Evolutionary conservation across 257 asterid genomes (phyloP), one percentile per base, ranked within the genome.

Genomic region (Haberlea rhodopensis): DNA sequence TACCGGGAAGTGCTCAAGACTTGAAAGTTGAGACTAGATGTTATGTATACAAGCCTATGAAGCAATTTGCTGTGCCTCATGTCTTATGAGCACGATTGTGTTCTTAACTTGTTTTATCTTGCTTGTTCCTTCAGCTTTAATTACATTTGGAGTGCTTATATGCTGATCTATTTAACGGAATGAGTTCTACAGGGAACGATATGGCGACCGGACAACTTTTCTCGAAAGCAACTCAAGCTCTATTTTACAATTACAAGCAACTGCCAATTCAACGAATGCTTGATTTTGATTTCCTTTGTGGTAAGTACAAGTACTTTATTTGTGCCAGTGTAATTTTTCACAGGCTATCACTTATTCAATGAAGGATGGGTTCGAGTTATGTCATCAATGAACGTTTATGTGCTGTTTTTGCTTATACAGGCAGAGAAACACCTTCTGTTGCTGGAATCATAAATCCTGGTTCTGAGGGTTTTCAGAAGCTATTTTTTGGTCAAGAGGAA

Each of bases 361-460:
- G 15, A 29, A 16, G 63, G 26, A 32, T 58, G 19, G 40, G 6
- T 49, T 67, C 0, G 2, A 25, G 32, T 68, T 67, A 63, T 75
- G 73, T 53, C 20, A 48, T 59, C 13, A 22, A 25, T 51, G 48
- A 55, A 52, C 59, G 7, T 31, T 60, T 60, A 27, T 71, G 25
- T 32, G 22, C 20, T 15, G 26, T 57, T 29, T 46, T 68, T 72
- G 63, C 43, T 58, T 56, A 66, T 83, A 62, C 82, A 94, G 97
- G 95, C 64, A 87, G 99, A 73, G 99, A 94, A 81, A 94, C 94
- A 5, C 97, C 97, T 73, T 94, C 99, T 31, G 97, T 94, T 72
- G 97, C 99, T 59, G 99, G 99, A 76, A 94, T 94, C 63, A 81
- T 94, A 74, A 90, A 87, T 79, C 99, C 99, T 62, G 99, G 97